Base-by-base conservation (phyloP, 1,284 basidiomycete genomes). In the Sporisorium graminicola region DNA sequence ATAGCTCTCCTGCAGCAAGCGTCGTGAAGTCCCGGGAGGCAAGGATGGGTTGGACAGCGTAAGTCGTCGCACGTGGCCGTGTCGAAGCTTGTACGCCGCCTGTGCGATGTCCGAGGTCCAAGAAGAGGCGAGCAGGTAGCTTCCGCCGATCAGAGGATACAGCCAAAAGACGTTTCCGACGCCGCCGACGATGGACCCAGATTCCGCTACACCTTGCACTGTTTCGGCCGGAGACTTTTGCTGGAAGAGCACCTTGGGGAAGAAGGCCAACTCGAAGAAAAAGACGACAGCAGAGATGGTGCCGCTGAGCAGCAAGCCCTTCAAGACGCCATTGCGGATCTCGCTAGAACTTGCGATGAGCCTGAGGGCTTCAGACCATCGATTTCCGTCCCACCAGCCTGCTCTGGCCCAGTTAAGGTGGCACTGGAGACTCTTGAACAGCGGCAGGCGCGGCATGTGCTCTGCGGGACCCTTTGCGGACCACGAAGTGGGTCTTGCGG, bases 81-180 rank as follows among this genome's bases (percentile, higher is more conserved):
- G 65, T 40, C 66, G 61, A 22, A 80, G 70, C 31, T 71, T 62
- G 65, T 78, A 82, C 5, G 81, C 79, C 2, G 82, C 80, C 56
- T 84, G 76, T 0, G 82, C 84, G 24, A 85, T 78, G 58, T 83
- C 79, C 16, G 74, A 62, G 5, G 82, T 81, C 82, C 82, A 85
- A 13, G 77, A 74, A n/a, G 83, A 78, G 6, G 82, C 84, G 2
- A 85, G 59, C 33, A 81, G 70, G 63, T 85, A 85, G 52, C 77
- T 77, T 5, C 76, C 77, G 4, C 80, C 83, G 24, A 85, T 79
- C 24, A 84, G 59, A 8, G 84, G 84, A 59, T 85, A 85, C 16
- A 85, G 64, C 82, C 79, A 82, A 26, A 85, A 82, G 44, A 82
- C 78, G 37, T 75, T 77, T 16, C 68, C 70, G 18, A 78, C 63